Evolutionary conservation across 768 basidiomycete species (phyloP).

Genomic region (Scleroderma bovista): DNA sequence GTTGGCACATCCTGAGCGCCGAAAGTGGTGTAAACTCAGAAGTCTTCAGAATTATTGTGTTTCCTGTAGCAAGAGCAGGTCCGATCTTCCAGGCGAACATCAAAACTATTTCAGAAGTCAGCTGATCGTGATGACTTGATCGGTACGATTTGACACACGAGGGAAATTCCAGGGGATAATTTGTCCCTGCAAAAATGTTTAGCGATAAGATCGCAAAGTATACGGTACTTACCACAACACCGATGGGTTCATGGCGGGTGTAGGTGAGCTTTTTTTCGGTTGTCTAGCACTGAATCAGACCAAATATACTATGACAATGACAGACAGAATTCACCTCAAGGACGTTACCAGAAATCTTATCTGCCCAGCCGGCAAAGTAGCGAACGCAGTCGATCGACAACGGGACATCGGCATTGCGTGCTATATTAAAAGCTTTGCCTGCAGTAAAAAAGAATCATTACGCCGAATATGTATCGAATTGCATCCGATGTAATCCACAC

Average conservation of each 20-base stretch:
- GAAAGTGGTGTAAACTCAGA: slow-evolving; percentile 75
- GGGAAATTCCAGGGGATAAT: slow-evolving; percentile 72
- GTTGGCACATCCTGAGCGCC: slow-evolving; percentile 44
- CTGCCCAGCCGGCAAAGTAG: slow-evolving; percentile 92
- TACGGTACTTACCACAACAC: slow-evolving; percentile 34
- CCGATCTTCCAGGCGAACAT: slow-evolving; percentile 74
- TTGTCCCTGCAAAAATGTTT: slow-evolving; percentile 30
- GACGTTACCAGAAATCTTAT: slow-evolving; percentile 74
- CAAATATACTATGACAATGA: not conserved
- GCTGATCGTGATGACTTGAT: slow-evolving; percentile 29
- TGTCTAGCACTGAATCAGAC: slow-evolving; percentile 19
- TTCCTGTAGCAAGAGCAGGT: slow-evolving; percentile 76
- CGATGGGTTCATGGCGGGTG: slow-evolving; percentile 58
- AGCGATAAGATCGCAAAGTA: slow-evolving; percentile 13
- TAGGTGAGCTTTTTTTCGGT: slow-evolving; percentile 36
- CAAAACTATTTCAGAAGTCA: slow-evolving; percentile 30
- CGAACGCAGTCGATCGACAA: slow-evolving; percentile 46
- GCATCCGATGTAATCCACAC: slow-evolving; percentile 5
- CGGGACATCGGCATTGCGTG: slow-evolving; percentile 45
- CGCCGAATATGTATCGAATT: no score
- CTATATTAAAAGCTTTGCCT: slow-evolving; percentile 52
- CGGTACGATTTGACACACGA: slow-evolving; percentile 22
- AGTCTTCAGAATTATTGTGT: slow-evolving; percentile 74
- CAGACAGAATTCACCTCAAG: slow-evolving; percentile 41
- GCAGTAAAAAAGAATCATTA: no score